Evolutionary conservation across 805 yeast genomes (phyloP), one percentile per base, ranked within the genome.

Genomic region (Yamadazyma olivae): DNA sequence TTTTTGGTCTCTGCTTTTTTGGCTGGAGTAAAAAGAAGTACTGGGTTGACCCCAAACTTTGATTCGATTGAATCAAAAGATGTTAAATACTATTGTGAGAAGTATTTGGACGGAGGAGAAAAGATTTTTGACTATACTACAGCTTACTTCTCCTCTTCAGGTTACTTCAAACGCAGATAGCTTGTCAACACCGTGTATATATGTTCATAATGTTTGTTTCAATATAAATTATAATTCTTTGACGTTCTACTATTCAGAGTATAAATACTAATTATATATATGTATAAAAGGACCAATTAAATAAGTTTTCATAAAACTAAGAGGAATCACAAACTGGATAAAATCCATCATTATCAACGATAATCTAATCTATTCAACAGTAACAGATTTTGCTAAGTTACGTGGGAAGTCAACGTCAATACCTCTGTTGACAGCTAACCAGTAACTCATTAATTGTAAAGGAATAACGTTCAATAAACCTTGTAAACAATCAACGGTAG

Each of bases 321-420:
- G n/a, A n/a, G n/a, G n/a, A n/a, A n/a, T n/a, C n/a, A n/a, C n/a
- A n/a, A n/a, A n/a, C n/a, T n/a, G n/a, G n/a, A n/a, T n/a, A n/a
- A n/a, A n/a, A n/a, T n/a, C n/a, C n/a, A n/a, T n/a, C n/a, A n/a
- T n/a, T n/a, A n/a, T n/a, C n/a, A n/a, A n/a, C n/a, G n/a, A n/a
- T n/a, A n/a, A n/a, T n/a, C n/a, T n/a, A n/a, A n/a, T 19, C 58
- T 71, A 90, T 70, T 89, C 98, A 45, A 93, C 99, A 32, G 99
- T 93, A 39, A 93, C 99, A 34, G 96, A 83, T 72, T 93, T 93
- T 45, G 99, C 99, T 67, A 93, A 77, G 71, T 93, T 93, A 69
- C 99, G 81, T 48, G 99, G 99, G 81, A 91, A 91, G 64, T 93
- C 99, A 39, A 95, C 99, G 57, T 93, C 95, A 50, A 86, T 83